A percentile compares a stretch with the other conserved stretches of the same genome.
Evolutionary conservation across 768 basidiomycete species (phyloP).

Genomic region (Naganishia randhawae): DNA sequence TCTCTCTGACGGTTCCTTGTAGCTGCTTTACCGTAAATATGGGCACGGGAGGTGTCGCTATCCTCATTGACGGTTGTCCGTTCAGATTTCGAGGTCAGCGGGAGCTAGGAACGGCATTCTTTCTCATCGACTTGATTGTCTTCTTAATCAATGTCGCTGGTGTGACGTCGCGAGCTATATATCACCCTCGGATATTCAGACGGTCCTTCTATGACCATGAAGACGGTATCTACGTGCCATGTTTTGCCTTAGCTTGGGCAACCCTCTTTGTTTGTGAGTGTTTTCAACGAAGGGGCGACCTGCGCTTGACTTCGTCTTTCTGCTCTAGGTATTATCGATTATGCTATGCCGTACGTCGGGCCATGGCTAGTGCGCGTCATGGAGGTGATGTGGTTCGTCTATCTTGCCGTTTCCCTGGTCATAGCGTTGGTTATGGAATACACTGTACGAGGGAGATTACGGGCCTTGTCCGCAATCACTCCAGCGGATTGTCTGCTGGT

Average conservation of each 20-base stretch:
- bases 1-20: neutral
- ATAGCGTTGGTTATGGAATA: slow-evolving; percentile 23
- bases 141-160: slow-evolving; percentile 22
- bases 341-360: slow-evolving; percentile 24
- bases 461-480: slow-evolving; percentile 16
- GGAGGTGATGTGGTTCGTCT: slow-evolving; percentile 23
- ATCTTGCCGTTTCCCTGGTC: slow-evolving; percentile 15
- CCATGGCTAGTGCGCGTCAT: slow-evolving; percentile 8
- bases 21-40: slow-evolving; percentile 20
- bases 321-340: slow-evolving; percentile 21
- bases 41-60: slow-evolving; percentile 23
- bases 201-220: slow-evolving; percentile 23
- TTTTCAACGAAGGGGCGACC: neutral
- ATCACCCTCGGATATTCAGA: slow-evolving; percentile 19
- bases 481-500: slow-evolving; percentile 24
- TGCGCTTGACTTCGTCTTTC: neutral
- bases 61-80: slow-evolving; percentile 23
- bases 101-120: slow-evolving; percentile 25
- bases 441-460: slow-evolving; percentile 14
- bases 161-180: slow-evolving; percentile 4
- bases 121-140: slow-evolving; percentile 24
- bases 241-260: slow-evolving; percentile 17
- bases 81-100: slow-evolving; percentile 18
- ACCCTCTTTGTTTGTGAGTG: slow-evolving; percentile 23
- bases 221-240: slow-evolving; percentile 24